Evolutionary conservation across 495 filamentous ascomycete genomes (phyloP).

Genomic region (Tuber brumale): DNA sequence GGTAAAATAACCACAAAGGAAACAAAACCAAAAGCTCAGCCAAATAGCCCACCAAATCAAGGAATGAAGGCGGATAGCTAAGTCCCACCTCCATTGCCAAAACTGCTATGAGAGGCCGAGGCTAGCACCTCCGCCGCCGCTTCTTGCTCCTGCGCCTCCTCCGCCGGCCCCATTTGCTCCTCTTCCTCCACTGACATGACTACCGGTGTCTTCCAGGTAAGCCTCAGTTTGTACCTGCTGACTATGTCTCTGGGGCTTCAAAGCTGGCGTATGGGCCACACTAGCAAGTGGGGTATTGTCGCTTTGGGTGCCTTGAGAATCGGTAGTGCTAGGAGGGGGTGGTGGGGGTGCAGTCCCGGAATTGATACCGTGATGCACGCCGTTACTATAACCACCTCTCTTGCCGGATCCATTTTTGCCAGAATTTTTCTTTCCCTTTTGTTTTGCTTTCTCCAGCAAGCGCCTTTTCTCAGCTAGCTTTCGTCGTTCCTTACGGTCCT

Average conservation of each 20-base stretch:
- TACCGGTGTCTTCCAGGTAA: constrained; percentile 30
- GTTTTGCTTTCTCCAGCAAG: constrained; percentile 86
- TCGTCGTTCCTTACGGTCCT: constrained; percentile 78
- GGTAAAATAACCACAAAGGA: constrained; percentile 12
- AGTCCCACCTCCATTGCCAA: constrained; percentile 5
- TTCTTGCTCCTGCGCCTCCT: constrained; percentile 11
- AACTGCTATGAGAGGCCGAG: constrained; percentile 20
- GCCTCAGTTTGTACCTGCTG: constrained; percentile 41
- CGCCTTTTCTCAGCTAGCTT: constrained; percentile 73
- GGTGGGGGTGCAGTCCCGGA: constrained; percentile 27
- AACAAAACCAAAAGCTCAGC: constrained; percentile 25
- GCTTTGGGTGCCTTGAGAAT: constrained; percentile 40
- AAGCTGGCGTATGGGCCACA: constrained; percentile 25
- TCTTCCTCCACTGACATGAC: constrained; percentile 37
- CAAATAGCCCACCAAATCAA: constrained; percentile 16
- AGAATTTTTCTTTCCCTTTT: constrained; percentile 71
- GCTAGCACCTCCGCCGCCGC: constrained; percentile 11
- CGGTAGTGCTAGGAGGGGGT: constrained; percentile 38
- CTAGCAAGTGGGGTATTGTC: constrained; percentile 41
- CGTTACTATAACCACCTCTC: constrained; percentile 35
- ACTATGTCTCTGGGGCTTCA: constrained; percentile 37
- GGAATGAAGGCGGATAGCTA: constrained; percentile 5
- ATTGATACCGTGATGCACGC: constrained; percentile 20
- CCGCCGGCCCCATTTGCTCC: constrained; percentile 27
- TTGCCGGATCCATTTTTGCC: constrained; percentile 59